These are phyloP conservation scores for Ilyonectria robusta DNA, from an alignment of 2,329 filamentous ascomycete genomes.

Conservation along the genomic window DNA sequence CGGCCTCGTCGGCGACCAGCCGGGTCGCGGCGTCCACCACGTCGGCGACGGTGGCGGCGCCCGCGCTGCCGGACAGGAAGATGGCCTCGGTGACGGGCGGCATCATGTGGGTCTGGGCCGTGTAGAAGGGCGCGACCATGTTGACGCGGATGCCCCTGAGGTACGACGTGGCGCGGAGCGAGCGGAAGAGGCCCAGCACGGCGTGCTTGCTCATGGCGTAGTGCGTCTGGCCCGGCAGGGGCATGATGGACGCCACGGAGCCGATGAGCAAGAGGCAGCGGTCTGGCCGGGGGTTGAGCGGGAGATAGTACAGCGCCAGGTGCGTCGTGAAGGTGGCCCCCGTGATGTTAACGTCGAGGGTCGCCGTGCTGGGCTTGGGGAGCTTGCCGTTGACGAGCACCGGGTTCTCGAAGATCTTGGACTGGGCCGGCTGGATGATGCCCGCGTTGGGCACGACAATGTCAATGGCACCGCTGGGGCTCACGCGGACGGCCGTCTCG, in stretches of 20 bases:
- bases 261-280: constrained; percentile 74
- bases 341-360: constrained; percentile 73
- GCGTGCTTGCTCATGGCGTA: constrained; percentile 77
- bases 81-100: constrained; percentile 61
- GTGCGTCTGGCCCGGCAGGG: constrained; percentile 61
- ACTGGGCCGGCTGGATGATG: constrained; percentile 58
- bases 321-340: constrained; percentile 77
- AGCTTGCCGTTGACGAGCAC: constrained; percentile 58
- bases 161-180: constrained; percentile 64
- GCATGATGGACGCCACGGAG: constrained; percentile 70
- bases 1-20: constrained; percentile 70
- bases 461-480: constrained; percentile 70
- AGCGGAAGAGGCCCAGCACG: constrained; percentile 75
- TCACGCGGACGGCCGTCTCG: constrained; percentile 67
- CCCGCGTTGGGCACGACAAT: constrained; percentile 78
- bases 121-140: constrained; percentile 77
- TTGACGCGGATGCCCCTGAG: constrained; percentile 71
- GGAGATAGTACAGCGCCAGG: constrained; percentile 67
- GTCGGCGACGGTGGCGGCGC: constrained; percentile 67
- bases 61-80: constrained; percentile 67
- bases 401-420: constrained; percentile 63
- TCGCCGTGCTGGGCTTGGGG: constrained; percentile 63
- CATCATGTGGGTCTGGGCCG: constrained; percentile 70
- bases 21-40: constrained; percentile 76
- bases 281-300: constrained; percentile 39